phyloP scores from a whole-genome alignment of 2,329 filamentous ascomycete genomes.

The Alternaria burnsii region DNA sequence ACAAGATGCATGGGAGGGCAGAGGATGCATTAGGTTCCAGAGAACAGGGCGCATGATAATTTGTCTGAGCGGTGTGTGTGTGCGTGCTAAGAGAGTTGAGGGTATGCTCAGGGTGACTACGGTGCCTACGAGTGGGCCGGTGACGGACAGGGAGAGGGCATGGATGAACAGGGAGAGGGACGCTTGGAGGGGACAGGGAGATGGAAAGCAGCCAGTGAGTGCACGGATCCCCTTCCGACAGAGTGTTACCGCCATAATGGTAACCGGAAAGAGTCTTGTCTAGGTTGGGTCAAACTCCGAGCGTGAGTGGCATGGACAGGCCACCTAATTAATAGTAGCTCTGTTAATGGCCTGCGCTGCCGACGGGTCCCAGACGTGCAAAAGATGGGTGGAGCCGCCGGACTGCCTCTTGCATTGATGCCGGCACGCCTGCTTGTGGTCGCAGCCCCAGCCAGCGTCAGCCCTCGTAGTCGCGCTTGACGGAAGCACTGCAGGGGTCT shows the following conservation, averaged over 20 bases:
- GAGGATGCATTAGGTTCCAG: background rate
- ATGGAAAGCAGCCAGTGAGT: conserved; percentile 13
- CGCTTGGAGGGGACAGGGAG: conserved; percentile 6
- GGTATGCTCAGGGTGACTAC: background rate
- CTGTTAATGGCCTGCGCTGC: conserved; percentile 30
- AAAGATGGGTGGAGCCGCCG: conserved; percentile 31
- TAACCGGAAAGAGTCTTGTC: conserved; percentile 29
- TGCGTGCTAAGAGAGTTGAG: background rate
- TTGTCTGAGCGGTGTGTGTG: conserved; percentile 8
- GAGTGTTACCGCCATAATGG: conserved; percentile 30
- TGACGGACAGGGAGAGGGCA: conserved; percentile 10
- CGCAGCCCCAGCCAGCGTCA: conserved; percentile 25
- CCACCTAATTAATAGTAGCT: conserved; percentile 31
- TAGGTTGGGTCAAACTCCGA: conserved; percentile 27
- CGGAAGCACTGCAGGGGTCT: conserved; percentile 27
- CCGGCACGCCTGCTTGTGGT: conserved; percentile 23
- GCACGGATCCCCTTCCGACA: conserved; percentile 24
- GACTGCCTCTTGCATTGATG: conserved; percentile 23
- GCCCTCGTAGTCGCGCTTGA: conserved; percentile 20
- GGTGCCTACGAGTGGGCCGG: background rate
- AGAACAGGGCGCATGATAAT: conserved; percentile 1
- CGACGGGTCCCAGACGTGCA: conserved; percentile 31
- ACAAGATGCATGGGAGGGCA: background rate
- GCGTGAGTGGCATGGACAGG: conserved; percentile 27
- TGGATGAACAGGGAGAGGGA: too few relatives aligned